Percentiles rank a stretch among this genome's conserved stretches.
Conservation (phyloP, 2,329 filamentous ascomycete species). For the Cladosporium velox region DNA sequence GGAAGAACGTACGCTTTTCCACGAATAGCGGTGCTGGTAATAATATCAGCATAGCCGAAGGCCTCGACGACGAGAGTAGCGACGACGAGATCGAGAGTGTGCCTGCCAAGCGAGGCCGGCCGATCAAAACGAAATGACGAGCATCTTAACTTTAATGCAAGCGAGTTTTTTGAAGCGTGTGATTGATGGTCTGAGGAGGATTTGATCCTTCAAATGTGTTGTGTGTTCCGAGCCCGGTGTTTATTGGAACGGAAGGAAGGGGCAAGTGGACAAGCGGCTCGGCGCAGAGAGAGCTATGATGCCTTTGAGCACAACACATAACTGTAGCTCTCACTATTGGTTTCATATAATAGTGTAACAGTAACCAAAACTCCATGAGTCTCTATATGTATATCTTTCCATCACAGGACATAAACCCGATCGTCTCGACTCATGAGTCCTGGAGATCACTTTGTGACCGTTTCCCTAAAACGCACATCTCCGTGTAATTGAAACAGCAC, state of each 20-base stretch:
- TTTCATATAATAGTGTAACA: neutral
- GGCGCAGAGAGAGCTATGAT: neutral
- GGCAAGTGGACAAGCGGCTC: neutral
- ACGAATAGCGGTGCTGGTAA: neutral
- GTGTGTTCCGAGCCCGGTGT: neutral
- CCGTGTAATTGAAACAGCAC: neutral
- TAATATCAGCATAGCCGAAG: constrained; percentile 16
- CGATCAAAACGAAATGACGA: neutral
- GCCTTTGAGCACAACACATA: neutral
- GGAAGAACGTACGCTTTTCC: constrained; percentile 14
- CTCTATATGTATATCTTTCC: neutral
- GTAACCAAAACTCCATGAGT: neutral
- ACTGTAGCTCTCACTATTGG: neutral
- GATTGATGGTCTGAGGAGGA: neutral
- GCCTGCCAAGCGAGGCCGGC: constrained; percentile 14
- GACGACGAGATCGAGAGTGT: constrained; percentile 21
- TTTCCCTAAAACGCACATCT: neutral
- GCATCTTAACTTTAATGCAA: neutral
- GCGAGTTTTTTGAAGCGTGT: neutral
- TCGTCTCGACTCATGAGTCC: neutral
- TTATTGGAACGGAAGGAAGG: constrained; percentile 1
- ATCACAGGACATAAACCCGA: neutral
- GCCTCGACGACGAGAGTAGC: constrained; percentile 17
- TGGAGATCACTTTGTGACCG: neutral
- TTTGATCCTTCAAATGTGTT: neutral